A percentile compares a stretch with the other conserved stretches of the same genome.
Evolutionary conservation across 2,329 filamentous ascomycete genomes (phyloP).

Genomic region (Fusarium sp.): DNA sequence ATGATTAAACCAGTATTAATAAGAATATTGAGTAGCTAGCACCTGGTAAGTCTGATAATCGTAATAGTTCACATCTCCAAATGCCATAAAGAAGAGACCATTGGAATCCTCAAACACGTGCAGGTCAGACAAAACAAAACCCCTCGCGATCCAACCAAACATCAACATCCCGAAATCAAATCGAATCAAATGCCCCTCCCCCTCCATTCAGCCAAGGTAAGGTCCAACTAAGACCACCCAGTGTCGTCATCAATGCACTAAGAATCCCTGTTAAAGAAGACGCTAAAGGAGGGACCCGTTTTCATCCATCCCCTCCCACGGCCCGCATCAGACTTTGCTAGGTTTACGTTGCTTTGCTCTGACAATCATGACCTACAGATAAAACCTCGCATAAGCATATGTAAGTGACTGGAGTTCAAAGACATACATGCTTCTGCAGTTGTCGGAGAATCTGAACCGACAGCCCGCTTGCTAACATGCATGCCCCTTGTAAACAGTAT

Average conservation of each 20-base stretch:
- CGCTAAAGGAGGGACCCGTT: slow-evolving; percentile 32
- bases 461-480: slow-evolving; percentile 17
- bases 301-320: slow-evolving; percentile 38
- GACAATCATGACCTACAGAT: slow-evolving; percentile 10
- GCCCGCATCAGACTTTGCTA: slow-evolving; percentile 40
- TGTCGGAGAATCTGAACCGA: slow-evolving; percentile 36
- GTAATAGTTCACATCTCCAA: background rate
- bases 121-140: slow-evolving; percentile 36
- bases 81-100: background rate
- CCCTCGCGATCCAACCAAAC: slow-evolving; percentile 28
- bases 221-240: slow-evolving; percentile 27
- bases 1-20: background rate
- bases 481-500: slow-evolving; percentile 10
- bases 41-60: background rate
- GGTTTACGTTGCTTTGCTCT: slow-evolving; percentile 28
- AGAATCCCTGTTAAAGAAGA: slow-evolving; percentile 14
- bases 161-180: slow-evolving; percentile 12
- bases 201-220: slow-evolving; percentile 38
- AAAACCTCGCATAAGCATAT: slow-evolving; percentile 12
- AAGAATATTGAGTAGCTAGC: background rate
- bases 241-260: slow-evolving; percentile 46
- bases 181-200: slow-evolving; percentile 40
- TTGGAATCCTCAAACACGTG: slow-evolving; percentile 21
- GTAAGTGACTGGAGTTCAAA: slow-evolving; percentile 3
- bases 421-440: background rate